A percentile compares a stretch with the other conserved stretches of the same genome.
Evolutionary conservation across 352 stramenopile genomes (phyloP).

Genomic region (Thalassiosira ordinaria): DNA sequence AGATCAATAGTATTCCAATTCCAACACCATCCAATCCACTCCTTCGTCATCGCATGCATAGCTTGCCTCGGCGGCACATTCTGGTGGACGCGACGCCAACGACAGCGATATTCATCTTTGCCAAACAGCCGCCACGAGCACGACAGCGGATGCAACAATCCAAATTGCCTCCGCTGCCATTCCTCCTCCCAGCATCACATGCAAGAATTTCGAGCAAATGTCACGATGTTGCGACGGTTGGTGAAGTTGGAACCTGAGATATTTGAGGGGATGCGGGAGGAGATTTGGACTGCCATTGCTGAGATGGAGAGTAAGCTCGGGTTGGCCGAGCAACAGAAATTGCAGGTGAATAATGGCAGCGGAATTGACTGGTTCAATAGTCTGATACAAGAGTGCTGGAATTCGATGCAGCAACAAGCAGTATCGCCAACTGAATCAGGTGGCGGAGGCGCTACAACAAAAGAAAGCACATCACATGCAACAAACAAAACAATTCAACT

Average conservation of each 20-base stretch:
- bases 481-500: slow-evolving; percentile 4
- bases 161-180: slow-evolving; percentile 49
- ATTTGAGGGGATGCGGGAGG: slow-evolving; percentile 36
- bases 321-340: not conserved
- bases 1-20: no score
- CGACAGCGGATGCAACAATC: slow-evolving; percentile 42
- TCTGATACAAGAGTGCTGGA: not conserved
- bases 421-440: no score
- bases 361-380: no score
- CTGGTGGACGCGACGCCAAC: no score
- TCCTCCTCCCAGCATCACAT: slow-evolving; percentile 32
- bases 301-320: slow-evolving; percentile 1
- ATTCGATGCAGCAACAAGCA: no score
- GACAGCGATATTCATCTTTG: not conserved
- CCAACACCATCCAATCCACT: no score
- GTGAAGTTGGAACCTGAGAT: slow-evolving; percentile 39
- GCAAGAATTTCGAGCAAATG: slow-evolving; percentile 34
- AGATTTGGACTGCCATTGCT: slow-evolving; percentile 26
- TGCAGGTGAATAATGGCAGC: no score
- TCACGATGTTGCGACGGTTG: slow-evolving; percentile 36
- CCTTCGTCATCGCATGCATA: not conserved
- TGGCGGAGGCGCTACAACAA: no score
- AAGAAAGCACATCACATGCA: not conserved
- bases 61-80: not conserved
- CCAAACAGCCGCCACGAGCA: not conserved